These are phyloP conservation scores for Neophaeococcomyces mojaviensis DNA, from an alignment of 2,329 filamentous ascomycete species.

Conservation along the genomic window DNA sequence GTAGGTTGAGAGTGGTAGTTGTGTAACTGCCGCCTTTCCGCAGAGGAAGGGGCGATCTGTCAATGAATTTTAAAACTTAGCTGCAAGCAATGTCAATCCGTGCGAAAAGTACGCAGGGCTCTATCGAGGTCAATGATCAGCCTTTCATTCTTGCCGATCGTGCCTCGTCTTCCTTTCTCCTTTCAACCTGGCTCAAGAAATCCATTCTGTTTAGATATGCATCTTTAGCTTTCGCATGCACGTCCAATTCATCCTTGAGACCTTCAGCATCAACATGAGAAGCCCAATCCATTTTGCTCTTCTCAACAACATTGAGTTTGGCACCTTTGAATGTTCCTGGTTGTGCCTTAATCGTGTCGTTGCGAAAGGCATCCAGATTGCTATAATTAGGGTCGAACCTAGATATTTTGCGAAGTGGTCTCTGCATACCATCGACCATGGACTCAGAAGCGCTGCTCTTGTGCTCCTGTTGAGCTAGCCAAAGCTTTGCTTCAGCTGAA, in stretches of 20 bases:
- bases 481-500: slow-evolving; percentile 49
- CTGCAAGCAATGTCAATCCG: too few species aligned
- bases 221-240: slow-evolving; percentile 55
- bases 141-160: slow-evolving; percentile 43
- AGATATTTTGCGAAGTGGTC: slow-evolving; percentile 37
- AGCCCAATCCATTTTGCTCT: slow-evolving; percentile 59
- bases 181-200: slow-evolving; percentile 53
- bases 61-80: too few species aligned
- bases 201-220: slow-evolving; percentile 56
- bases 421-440: slow-evolving; percentile 19
- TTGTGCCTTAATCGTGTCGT: slow-evolving; percentile 22
- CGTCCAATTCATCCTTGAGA: slow-evolving; percentile 54
- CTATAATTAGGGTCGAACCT: slow-evolving; percentile 38
- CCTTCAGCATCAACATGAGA: slow-evolving; percentile 55
- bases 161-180: slow-evolving; percentile 49
- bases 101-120: too few species aligned
- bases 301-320: slow-evolving; percentile 61
- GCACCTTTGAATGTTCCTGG: slow-evolving; percentile 37
- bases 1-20: too few species aligned
- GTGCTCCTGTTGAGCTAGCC: slow-evolving; percentile 39
- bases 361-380: slow-evolving; percentile 26
- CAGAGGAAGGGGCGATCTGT: too few species aligned
- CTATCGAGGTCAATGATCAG: not conserved
- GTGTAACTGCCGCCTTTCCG: too few species aligned
- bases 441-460: slow-evolving; percentile 23